Base-by-base conservation (phyloP, 164 flowering plant species). In the Sextonia rubra region DNA sequence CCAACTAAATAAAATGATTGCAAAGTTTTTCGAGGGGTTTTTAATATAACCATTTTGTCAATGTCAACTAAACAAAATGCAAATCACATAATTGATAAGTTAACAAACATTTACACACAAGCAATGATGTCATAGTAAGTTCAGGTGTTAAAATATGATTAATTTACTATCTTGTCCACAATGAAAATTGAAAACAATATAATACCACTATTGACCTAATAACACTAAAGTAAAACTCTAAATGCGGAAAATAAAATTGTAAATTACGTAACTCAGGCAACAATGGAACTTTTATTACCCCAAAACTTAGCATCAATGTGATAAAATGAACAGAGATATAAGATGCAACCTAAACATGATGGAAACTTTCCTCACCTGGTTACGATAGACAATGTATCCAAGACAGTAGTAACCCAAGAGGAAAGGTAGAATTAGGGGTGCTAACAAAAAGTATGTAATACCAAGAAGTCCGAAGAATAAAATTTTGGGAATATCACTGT, bases 401-500 rank as follows among this genome's bases (percentile, higher is more conserved):
- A 94, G 83, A 81, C 90, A 87, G 74, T 76, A 86, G 86, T 90
- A 92, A 25, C 79, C 83, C 85, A 94, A 74, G 61, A 94, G 78
- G 81, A 94, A 94, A 12, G 99, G 99, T 70, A 92, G 81, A 69
- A 94, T 94, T 25, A 94, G 74, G 11, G 98, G 99, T 30, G 99
- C 95, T n/a, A 91, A 84, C 76, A 90, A 85, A 82, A 90, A 91
- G 80, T 90, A 94, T 32, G 96, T 88, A 60, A 87, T 77, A 24
- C 99, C 97, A 67, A 91, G 98, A 78, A 94, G 98, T 69, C 85
- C 92, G 78, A 92, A 91, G 56, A 92, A 89, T 22, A 91, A 90
- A 76, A 88, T 71, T 71, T 82, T 85, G 4, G 99, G 96, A 68
- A 89, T 82, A 66, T 89, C 92, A 22, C 79, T 81, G 76, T 86